These are phyloP conservation scores for Phytophthora kernoviae DNA, from an alignment of 352 stramenopile species.

Conservation along the genomic window DNA sequence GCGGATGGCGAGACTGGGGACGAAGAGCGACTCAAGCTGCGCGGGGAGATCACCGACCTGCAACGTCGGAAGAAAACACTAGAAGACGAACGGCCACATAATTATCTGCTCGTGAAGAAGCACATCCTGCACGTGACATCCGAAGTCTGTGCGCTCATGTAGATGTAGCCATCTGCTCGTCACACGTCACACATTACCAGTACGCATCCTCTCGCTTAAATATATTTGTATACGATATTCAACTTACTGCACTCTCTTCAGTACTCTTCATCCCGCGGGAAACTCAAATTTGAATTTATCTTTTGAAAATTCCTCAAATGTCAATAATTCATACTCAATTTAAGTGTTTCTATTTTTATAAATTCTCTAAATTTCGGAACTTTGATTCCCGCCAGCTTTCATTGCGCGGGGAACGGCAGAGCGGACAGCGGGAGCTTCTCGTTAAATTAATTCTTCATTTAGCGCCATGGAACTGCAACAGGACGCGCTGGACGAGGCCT, in stretches of 20 bases:
- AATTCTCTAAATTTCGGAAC: not conserved
- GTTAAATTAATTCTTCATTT: not conserved
- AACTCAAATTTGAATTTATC: conserved; percentile 17
- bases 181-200: conserved; percentile 33
- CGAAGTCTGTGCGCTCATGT: conserved; percentile 68
- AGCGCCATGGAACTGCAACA: conserved; percentile 79
- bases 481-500: conserved; percentile 84
- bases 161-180: conserved; percentile 32
- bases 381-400: not conserved
- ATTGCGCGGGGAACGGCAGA: conserved; percentile 12
- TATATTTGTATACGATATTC: not conserved
- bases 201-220: not conserved
- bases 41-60: conserved; percentile 66
- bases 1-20: conserved; percentile 73
- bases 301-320: conserved; percentile 11
- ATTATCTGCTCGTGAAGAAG: conserved; percentile 79
- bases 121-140: conserved; percentile 57
- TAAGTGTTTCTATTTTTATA: not conserved
- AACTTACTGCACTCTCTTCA: not conserved
- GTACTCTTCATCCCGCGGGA: conserved; percentile 2
- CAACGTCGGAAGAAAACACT: conserved; percentile 64
- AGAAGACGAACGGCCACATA: conserved; percentile 60
- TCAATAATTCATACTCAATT: conserved; percentile 7
- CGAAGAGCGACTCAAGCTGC: conserved; percentile 72
- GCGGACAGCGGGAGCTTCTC: not conserved